Evolutionary conservation across 2,329 filamentous ascomycete species (phyloP), one percentile per base, ranked within the genome.

Genomic region (Sporothrix variecibatus): DNA sequence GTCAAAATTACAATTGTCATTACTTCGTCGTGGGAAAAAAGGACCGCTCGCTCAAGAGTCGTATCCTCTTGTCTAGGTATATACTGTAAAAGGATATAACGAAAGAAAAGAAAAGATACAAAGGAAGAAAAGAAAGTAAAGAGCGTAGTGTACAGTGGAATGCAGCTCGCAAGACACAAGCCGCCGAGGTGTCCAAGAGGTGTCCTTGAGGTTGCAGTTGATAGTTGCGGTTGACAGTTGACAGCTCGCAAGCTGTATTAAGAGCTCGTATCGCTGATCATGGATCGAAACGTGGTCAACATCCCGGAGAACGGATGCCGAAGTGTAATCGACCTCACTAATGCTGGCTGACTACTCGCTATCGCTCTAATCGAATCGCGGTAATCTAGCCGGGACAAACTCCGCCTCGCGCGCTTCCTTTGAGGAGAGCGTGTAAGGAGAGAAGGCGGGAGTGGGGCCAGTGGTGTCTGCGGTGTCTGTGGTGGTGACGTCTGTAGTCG

Each of bases 381-480:
- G 89, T 75, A 91, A 80, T 74, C 88, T 84, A 49, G 89, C 89
- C 3, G 89, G 89, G 28, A 91, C 83, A 77, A 91, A 91, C 1
- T 81, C 81, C 26, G 79, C 77, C 12, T 51, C 74, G 40, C 38
- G 38, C 60, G n/a, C 73, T 34, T 58, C 51, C 9, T 62, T 49
- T 12, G 43, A 49, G 15, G 43, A 49, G 15, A 49, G 43, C 43
- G 43, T 49, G 15, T 20, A 49, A 1, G 43, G 69, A n/a, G 68
- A 53, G n/a, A 20, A n/a, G 51, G 17, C 49, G 11, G 68, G 68
- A 15, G 53, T 53, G 40, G 53, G 4, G 28, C 26, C 31, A 12
- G 43, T 28, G 34, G 34, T 34, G 34, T 34, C n/a, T n/a, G n/a
- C n/a, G 53, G 31, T 23, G 56, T 28, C 49, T 15, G n/a, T 51